Percentiles rank a stretch among this genome's conserved stretches.
These are phyloP conservation scores for Polyporus tsugae DNA, from an alignment of 1,284 basidiomycete genomes.

Conservation along the genomic window DNA sequence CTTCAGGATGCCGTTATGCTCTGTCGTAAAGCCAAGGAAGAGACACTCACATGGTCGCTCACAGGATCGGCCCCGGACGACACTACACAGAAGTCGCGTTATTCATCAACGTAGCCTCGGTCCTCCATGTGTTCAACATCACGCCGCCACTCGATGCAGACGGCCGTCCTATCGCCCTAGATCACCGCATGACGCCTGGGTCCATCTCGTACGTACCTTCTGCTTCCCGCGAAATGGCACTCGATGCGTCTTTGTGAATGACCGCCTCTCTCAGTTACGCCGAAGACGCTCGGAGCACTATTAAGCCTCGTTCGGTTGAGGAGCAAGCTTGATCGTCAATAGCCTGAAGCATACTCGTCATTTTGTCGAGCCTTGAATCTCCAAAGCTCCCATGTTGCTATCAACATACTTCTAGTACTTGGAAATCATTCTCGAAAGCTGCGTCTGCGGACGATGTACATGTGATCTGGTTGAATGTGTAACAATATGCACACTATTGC, in stretches of 20 bases:
- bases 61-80: conserved; percentile 16
- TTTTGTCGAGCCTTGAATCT: too few species aligned
- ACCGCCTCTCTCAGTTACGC: not conserved
- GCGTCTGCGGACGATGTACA: not conserved
- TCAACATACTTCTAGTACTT: too few species aligned
- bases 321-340: not conserved
- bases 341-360: too few species aligned
- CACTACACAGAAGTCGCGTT: conserved; percentile 8
- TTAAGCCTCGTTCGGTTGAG: conserved; percentile 16
- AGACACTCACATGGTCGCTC: not conserved
- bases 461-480: not conserved
- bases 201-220: not conserved
- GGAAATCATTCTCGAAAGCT: not conserved
- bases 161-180: conserved; percentile 1
- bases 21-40: not conserved
- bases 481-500: not conserved
- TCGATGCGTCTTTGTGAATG: not conserved
- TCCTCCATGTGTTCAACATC: conserved; percentile 13
- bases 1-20: not conserved
- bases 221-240: too few species aligned
- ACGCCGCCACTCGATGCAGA: conserved; percentile 6
- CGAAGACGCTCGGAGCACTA: conserved; percentile 12
- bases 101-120: conserved; percentile 14
- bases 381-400: too few species aligned
- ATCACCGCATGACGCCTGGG: not conserved